Conservation (phyloP, 2,329 filamentous ascomycete genomes). For the Fusarium austroafricanum region DNA sequence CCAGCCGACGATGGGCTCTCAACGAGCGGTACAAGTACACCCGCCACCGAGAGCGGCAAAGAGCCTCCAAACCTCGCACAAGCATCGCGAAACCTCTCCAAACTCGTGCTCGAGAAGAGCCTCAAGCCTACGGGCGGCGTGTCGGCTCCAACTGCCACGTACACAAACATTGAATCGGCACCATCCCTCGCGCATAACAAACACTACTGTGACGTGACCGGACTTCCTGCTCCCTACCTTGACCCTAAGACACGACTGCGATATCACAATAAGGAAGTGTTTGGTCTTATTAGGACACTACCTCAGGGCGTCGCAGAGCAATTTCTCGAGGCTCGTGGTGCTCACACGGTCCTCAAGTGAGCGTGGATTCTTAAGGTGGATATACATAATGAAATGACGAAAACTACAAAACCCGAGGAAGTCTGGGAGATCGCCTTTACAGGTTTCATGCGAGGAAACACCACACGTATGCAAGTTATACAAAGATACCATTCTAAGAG, state of each 20-base stretch:
- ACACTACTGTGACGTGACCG: constrained; percentile 96
- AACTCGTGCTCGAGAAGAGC: constrained; percentile 88
- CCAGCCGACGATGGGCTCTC: constrained; percentile 66
- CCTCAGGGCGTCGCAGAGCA: constrained; percentile 87
- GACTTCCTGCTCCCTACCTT: constrained; percentile 88
- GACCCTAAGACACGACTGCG: constrained; percentile 95
- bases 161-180: constrained; percentile 96
- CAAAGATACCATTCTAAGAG: constrained; percentile 16
- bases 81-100: constrained; percentile 86
- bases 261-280: constrained; percentile 94
- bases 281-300: constrained; percentile 81
- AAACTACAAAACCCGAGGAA: neutral
- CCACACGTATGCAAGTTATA: constrained; percentile 10
- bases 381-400: constrained; percentile 13
- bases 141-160: constrained; percentile 79
- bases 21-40: constrained; percentile 69
- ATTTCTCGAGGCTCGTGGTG: constrained; percentile 89
- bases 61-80: constrained; percentile 82
- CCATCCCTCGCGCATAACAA: constrained; percentile 86
- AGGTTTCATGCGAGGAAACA: constrained; percentile 9
- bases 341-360: constrained; percentile 93
- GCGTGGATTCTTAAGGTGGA: constrained; percentile 1
- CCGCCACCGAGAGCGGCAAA: constrained; percentile 56
- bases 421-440: neutral
- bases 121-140: constrained; percentile 55